Evolutionary conservation across 2,329 filamentous ascomycete genomes (phyloP), one percentile per base, ranked within the genome.

Genomic region (Orbilia blumenaviensis): DNA sequence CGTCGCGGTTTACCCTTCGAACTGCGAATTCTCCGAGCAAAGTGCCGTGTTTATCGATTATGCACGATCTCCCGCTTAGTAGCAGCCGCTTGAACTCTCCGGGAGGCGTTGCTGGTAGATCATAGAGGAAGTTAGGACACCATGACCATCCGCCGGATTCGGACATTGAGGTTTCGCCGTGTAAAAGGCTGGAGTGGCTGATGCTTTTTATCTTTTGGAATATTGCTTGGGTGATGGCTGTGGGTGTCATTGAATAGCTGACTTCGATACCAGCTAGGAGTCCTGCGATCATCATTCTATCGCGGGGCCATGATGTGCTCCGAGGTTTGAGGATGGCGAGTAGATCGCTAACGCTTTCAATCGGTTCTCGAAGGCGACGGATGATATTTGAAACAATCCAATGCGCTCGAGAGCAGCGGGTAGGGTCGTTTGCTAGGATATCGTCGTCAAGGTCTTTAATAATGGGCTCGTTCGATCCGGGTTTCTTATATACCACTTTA

Each of bases 221-320:
- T 1, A 67, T 46, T 3, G 12, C 23, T 25, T 67, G 50, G 0
- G 69, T 74, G 6, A 74, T 74, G 2, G 18, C 41, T 7, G 25
- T 36, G 4, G 60, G 48, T 7, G 61, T 41, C 54, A 66, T 63
- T 6, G 16, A 34, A 10, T 74, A 66, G 16, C 61, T 34, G 2
- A 74, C 54, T 36, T 54, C 42, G 14, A 79, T 66, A 16, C 79
- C 79, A 4, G 78, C 67, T 29, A 81, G 42, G 1, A 79, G 76
- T 3, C 66, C 79, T 7, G 80, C 77, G 29, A 81, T 80, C 34
- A 78, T 77, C 23, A 79, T 76, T 23, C 67, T 71, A 60, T 81
- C 79, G 18, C 69, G 69, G 0, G 77, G 77, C 78, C 78, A 78
- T 16, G 80, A 80, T n/a, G 80, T 81, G 48, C 74, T 68, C 12